Evolutionary conservation across 768 basidiomycete genomes (phyloP).

Genomic region (Lentinula boryana): DNA sequence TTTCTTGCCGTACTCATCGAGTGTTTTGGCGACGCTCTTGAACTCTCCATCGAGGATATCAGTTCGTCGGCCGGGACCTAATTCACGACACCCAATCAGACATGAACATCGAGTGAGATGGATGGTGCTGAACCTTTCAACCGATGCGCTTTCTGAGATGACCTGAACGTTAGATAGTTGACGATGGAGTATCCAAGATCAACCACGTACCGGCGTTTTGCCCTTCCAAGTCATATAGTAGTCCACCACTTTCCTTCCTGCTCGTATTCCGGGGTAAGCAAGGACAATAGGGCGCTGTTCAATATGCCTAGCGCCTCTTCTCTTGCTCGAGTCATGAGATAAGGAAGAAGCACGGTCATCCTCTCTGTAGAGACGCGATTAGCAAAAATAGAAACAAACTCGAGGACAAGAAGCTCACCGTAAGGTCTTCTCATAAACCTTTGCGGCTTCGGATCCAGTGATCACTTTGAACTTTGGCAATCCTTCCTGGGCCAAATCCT

Average conservation of each 20-base stretch:
- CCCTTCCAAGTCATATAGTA: slow-evolving; percentile 48
- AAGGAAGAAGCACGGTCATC: slow-evolving; percentile 6
- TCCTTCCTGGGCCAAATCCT: neutral
- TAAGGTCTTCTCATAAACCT: slow-evolving; percentile 4
- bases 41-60: slow-evolving; percentile 7
- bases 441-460: slow-evolving; percentile 4
- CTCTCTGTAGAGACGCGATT: neutral
- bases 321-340: neutral
- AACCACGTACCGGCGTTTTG: slow-evolving; percentile 16
- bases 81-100: neutral
- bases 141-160: slow-evolving; percentile 15
- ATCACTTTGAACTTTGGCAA: slow-evolving; percentile 7
- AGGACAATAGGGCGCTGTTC: slow-evolving; percentile 31
- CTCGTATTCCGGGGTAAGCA: slow-evolving; percentile 34
- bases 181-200: neutral
- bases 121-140: slow-evolving; percentile 15
- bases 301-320: neutral
- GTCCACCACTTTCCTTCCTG: slow-evolving; percentile 36
- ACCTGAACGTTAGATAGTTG: slow-evolving; percentile 3
- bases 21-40: slow-evolving; percentile 1
- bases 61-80: slow-evolving; percentile 5
- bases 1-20: slow-evolving; percentile 6
- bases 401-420: neutral
- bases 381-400: neutral
- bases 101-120: neutral